phyloP scores from a whole-genome alignment of 1,139 yeast genomes.

The Kodamaea arcana region DNA sequence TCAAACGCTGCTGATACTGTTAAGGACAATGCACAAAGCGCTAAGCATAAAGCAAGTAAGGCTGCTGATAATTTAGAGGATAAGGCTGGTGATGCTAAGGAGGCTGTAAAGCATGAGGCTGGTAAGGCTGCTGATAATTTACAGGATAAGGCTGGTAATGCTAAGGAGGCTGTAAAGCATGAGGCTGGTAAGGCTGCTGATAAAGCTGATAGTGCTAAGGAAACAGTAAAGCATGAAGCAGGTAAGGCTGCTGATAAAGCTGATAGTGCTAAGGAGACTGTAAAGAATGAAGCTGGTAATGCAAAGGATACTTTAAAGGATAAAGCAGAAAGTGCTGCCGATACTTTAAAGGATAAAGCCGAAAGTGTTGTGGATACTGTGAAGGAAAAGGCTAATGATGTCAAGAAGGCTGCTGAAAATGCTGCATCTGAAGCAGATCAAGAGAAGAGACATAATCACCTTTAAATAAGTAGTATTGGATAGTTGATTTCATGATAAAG shows the following conservation, averaged over 20 bases:
- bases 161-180: constrained; percentile 3
- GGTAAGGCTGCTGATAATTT: neutral
- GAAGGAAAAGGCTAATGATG: constrained; percentile 7
- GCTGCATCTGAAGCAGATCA: constrained; percentile 1
- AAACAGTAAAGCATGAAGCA: neutral
- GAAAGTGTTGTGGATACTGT: constrained; percentile 3
- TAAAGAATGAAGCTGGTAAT: neutral
- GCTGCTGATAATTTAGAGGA: constrained; percentile 5
- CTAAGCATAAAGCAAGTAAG: constrained; percentile 2
- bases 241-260: constrained; percentile 1
- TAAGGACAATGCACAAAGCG: constrained; percentile 5
- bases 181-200: constrained; percentile 5
- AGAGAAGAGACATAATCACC: neutral
- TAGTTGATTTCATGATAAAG: no score
- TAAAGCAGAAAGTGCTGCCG: constrained; percentile 3
- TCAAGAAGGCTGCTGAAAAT: constrained; percentile 1
- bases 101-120: neutral
- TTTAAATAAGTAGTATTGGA: no score
- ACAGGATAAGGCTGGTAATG: neutral
- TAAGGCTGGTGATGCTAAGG: constrained; percentile 1
- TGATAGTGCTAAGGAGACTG: constrained; percentile 1
- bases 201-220: constrained; percentile 3
- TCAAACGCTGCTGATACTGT: constrained; percentile 3
- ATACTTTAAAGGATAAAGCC: constrained; percentile 3
- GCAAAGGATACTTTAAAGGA: constrained; percentile 3